Conservation (phyloP, 768 basidiomycete genomes). For the Mycena vulgaris region DNA sequence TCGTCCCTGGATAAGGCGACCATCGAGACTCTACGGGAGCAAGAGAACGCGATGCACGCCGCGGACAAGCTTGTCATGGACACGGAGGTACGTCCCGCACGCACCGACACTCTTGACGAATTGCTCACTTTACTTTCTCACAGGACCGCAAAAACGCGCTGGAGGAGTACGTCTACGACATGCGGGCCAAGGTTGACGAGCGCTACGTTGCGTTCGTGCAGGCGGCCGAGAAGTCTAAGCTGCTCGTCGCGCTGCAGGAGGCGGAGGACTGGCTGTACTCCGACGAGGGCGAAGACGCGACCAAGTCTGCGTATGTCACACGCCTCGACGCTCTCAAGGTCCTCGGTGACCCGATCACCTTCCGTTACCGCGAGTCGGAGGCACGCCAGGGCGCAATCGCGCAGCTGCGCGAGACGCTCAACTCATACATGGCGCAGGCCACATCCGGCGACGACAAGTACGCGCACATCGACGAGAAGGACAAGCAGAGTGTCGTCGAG, state of each 20-base stretch:
- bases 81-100: slow-evolving; percentile 81
- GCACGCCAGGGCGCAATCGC: slow-evolving; percentile 82
- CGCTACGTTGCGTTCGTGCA: slow-evolving; percentile 86
- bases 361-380: slow-evolving; percentile 88
- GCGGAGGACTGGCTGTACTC: slow-evolving; percentile 98
- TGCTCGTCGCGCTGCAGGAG: slow-evolving; percentile 78
- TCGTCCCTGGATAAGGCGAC: slow-evolving; percentile 74
- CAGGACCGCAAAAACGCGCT: slow-evolving; percentile 98
- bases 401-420: slow-evolving; percentile 89
- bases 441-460: slow-evolving; percentile 89
- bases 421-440: slow-evolving; percentile 88
- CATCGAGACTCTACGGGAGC: slow-evolving; percentile 80
- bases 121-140: not conserved
- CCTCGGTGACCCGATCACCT: slow-evolving; percentile 89
- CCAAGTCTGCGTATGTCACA: slow-evolving; percentile 93
- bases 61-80: slow-evolving; percentile 97
- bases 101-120: not conserved
- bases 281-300: slow-evolving; percentile 96
- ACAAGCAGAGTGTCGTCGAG: slow-evolving; percentile 89
- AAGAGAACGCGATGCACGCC: slow-evolving; percentile 91
- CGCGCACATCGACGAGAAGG: slow-evolving; percentile 91
- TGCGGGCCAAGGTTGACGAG: slow-evolving; percentile 91
- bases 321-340: slow-evolving; percentile 88
- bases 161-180: slow-evolving; percentile 99
- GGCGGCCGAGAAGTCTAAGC: slow-evolving; percentile 81